phyloP scores from a whole-genome alignment of 2,329 filamentous ascomycete species.

The Ilyonectria robusta region DNA sequence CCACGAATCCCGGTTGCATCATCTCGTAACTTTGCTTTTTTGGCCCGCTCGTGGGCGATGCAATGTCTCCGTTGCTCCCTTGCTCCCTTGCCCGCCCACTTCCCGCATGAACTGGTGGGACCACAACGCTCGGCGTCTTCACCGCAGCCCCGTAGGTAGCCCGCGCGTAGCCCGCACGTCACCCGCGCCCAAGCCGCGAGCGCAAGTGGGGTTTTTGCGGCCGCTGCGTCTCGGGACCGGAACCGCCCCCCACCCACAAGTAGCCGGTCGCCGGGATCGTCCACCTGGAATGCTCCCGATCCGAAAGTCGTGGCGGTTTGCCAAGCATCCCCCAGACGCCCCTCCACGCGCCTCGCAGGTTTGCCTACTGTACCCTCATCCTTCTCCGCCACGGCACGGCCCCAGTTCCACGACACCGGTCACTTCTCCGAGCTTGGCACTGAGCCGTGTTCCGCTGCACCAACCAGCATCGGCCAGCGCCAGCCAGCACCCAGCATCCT shows the following conservation, averaged over 20 bases:
- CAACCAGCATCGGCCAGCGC: background rate
- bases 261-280: background rate
- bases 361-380: background rate
- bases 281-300: background rate
- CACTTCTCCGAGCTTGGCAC: conserved; percentile 19
- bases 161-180: background rate
- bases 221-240: background rate
- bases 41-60: background rate
- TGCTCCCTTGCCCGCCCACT: conserved; percentile 11
- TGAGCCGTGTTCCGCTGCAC: conserved; percentile 12
- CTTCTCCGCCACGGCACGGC: conserved; percentile 7
- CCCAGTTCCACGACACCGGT: conserved; percentile 9
- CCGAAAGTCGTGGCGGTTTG: background rate
- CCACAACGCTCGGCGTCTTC: conserved; percentile 11
- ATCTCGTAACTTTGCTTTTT: conserved; percentile 6
- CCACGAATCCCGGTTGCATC: background rate
- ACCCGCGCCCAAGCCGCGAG: background rate
- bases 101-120: conserved; percentile 29
- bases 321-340: background rate
- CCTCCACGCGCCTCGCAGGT: background rate
- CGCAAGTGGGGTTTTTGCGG: background rate
- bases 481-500: background rate
- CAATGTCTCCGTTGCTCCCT: background rate
- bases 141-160: conserved; percentile 6
- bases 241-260: background rate